phyloP scores from a whole-genome alignment of 495 filamentous ascomycete species.

The Penicillium odoratum region DNA sequence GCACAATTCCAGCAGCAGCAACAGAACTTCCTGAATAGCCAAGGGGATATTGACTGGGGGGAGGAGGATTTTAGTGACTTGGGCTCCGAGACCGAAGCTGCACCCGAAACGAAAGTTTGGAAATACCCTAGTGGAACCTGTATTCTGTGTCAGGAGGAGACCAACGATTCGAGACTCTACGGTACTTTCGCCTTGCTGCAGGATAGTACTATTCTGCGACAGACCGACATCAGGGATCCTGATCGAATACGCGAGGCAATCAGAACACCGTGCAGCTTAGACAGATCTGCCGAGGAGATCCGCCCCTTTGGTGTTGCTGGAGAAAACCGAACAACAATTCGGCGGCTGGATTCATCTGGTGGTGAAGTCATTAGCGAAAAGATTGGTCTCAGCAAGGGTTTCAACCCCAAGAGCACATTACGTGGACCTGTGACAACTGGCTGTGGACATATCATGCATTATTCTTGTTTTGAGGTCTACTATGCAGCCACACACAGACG shows the following conservation, averaged over 20 bases:
- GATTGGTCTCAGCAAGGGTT: constrained; percentile 86
- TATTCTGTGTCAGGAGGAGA: constrained; percentile 95
- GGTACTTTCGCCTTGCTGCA: constrained; percentile 89
- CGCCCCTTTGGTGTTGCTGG: constrained; percentile 88
- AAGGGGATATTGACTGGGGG: constrained; percentile 83
- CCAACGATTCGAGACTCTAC: constrained; percentile 82
- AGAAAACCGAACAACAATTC: constrained; percentile 75
- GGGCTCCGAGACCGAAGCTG: constrained; percentile 55
- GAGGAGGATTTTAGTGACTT: constrained; percentile 71
- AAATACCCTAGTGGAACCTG: constrained; percentile 94
- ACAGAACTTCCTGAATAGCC: constrained; percentile 85
- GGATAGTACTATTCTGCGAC: constrained; percentile 82
- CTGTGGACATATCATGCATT: constrained; percentile 99
- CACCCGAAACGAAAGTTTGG: constrained; percentile 71
- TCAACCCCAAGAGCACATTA: constrained; percentile 63
- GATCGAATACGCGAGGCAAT: constrained; percentile 84
- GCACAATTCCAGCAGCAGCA: constrained; percentile 97
- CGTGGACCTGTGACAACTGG: constrained; percentile 85
- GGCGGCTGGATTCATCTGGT: constrained; percentile 71
- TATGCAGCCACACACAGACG: constrained; percentile 76
- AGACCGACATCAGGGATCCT: constrained; percentile 76
- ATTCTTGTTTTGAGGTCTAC: constrained; percentile 90
- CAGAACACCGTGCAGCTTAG: constrained; percentile 73
- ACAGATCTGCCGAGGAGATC: constrained; percentile 75
- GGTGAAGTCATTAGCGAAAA: constrained; percentile 68